Evolutionary conservation across 164 flowering plant species (phyloP), one percentile per base, ranked within the genome.

Genomic region (Aristolochia contorta): DNA sequence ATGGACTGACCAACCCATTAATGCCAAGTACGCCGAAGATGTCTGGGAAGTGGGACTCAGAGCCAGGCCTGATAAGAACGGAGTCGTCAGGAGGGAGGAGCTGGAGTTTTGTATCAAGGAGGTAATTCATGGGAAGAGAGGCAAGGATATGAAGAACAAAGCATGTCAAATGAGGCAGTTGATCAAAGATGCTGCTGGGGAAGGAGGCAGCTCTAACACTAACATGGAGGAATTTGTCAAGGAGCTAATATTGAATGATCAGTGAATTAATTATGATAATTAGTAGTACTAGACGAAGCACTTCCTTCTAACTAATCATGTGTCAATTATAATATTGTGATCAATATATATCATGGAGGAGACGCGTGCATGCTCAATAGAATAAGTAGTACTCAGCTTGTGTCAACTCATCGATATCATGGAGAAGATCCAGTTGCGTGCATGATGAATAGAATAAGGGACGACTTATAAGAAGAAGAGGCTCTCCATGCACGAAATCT

Each of bases 1-100:
- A 22, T 69, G 76, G 72, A 58, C 68, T 0, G 80, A 77, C 58
- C 80, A 77, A 60, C 57, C 69, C 3, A 66, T 68, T 15, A 65
- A 69, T 62, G 77, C 74, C 6, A 77, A 77, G 72, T 54, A 54
- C 20, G 55, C 74, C 1, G 37, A 54, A 37, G 76, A 71, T 32
- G 72, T 73, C 18, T 73, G 70, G 74, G 53, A 37, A 22, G 59
- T 60, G 13, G 79, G 74, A 1, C 52, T 73, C 37, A 62, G 74
- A 33, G 68, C 64, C 24, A 54, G 19, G 52, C 50, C 24, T 15
- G 60, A 61, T 56, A 74, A 61, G 53, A 27, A 67, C 12, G 76
- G 71, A 32, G 30, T 67, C 48, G 73, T 72, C 16, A 41, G 23
- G 54, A 70, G 73, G 55, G 66, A 64, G 23, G 77, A 63, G 32